A percentile compares a stretch with the other conserved stretches of the same genome.
Conservation (phyloP, 208 protist species). For the Wallacemonas sp. region DNA sequence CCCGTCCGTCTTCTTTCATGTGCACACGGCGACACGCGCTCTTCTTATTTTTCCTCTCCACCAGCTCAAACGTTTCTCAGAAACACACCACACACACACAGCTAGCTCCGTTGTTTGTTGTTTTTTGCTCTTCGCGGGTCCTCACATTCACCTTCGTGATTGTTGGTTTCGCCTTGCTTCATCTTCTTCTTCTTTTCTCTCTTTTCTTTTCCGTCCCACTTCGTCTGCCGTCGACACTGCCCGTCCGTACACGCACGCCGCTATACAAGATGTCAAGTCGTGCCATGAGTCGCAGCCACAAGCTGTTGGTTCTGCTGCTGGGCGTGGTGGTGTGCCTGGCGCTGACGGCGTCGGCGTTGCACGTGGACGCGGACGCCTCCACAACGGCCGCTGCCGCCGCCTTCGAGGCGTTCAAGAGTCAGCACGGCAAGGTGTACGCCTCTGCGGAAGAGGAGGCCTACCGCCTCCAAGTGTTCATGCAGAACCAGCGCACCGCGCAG, state of each 20-base stretch:
- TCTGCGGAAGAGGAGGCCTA: slow-evolving; percentile 41
- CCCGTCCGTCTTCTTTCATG: no score
- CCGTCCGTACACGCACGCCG: no score
- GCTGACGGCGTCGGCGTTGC: neutral
- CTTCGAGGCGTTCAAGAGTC: slow-evolving; percentile 73
- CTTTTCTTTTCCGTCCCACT: no score
- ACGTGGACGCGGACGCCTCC: neutral
- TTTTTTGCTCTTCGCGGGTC: neutral
- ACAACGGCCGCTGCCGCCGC: slow-evolving; percentile 10
- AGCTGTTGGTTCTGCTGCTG: slow-evolving; percentile 5
- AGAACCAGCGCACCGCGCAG: slow-evolving; percentile 49
- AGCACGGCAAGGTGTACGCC: slow-evolving; percentile 64
- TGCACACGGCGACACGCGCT: no score
- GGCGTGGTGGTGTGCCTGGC: slow-evolving; percentile 1
- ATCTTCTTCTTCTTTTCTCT: neutral
- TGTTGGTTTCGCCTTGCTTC: slow-evolving; percentile 6
- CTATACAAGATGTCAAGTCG: no score
- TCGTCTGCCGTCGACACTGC: no score
- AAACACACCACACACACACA: no score
- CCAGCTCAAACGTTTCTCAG: no score
- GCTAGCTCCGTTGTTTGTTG: no score
- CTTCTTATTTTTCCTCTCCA: no score
- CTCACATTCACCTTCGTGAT: neutral
- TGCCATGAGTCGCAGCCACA: slow-evolving; percentile 1
- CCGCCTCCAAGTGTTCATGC: slow-evolving; percentile 50